A percentile compares a stretch with the other conserved stretches of the same genome.
Evolutionary conservation across 2,329 filamentous ascomycete genomes (phyloP).

Genomic region (Dactylellina leptospora): DNA sequence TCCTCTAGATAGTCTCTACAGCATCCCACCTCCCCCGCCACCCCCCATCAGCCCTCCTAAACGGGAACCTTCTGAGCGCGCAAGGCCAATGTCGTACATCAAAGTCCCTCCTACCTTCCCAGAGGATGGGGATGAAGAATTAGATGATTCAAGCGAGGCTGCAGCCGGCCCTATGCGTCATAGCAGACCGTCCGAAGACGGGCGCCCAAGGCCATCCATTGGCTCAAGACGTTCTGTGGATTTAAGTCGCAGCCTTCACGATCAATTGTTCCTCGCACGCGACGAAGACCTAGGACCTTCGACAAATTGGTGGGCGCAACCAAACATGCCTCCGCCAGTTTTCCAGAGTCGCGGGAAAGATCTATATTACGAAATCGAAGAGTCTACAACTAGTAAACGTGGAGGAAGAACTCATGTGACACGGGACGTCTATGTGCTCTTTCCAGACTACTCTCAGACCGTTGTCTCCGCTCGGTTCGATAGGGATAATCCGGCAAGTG

Average conservation of each 20-base stretch:
- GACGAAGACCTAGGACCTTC: constrained; percentile 80
- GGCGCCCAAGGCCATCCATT: constrained; percentile 31
- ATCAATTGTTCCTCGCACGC: constrained; percentile 76
- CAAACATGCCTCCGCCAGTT: constrained; percentile 79
- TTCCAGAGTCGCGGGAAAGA: constrained; percentile 81
- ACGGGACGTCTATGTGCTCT: constrained; percentile 86
- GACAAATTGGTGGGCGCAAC: constrained; percentile 86
- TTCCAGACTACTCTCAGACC: constrained; percentile 95
- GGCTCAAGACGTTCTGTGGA: constrained; percentile 72
- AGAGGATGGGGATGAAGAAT: constrained; percentile 33
- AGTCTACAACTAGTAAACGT: constrained; percentile 74
- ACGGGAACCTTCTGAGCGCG: constrained; percentile 18
- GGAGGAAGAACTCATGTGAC: constrained; percentile 76
- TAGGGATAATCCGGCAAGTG: constrained; percentile 75
- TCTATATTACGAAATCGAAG: constrained; percentile 81
- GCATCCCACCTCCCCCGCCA: constrained; percentile 69
- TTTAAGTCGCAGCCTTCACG: constrained; percentile 76
- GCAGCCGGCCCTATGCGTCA: constrained; percentile 54
- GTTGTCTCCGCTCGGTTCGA: constrained; percentile 83
- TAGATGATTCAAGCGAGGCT: constrained; percentile 18
- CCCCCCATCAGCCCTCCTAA: constrained; percentile 62
- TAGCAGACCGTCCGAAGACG: constrained; percentile 35
- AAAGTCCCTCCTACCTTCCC: constrained; percentile 21
- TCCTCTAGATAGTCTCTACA: constrained; percentile 57
- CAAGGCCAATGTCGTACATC: constrained; percentile 38